Percentiles rank a stretch among this genome's conserved stretches.
Evolutionary conservation across 441 rosid species (phyloP).

Genomic region (Corymbia calophylla): DNA sequence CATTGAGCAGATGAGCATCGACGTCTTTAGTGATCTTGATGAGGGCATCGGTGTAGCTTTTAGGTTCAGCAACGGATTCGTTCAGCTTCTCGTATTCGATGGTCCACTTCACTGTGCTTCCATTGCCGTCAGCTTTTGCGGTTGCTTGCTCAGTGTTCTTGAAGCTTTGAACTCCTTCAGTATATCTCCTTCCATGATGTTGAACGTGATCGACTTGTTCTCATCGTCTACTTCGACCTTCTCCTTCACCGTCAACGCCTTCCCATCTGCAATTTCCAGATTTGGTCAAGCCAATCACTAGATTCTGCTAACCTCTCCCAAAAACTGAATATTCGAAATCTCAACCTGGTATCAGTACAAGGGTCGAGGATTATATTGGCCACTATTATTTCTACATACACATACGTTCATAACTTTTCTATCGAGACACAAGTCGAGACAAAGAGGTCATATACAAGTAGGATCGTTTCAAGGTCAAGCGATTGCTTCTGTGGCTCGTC

Average conservation of each 20-base stretch:
- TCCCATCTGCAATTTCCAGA: not conserved
- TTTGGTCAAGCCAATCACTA: not conserved
- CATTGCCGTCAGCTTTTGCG: not conserved
- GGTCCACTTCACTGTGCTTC: not conserved
- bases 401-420: too few relatives aligned
- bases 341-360: not conserved
- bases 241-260: not conserved
- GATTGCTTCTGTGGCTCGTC: not conserved
- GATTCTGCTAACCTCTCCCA: not conserved
- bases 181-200: not conserved
- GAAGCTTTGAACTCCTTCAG: not conserved
- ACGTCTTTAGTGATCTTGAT: not conserved
- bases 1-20: not conserved
- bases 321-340: not conserved
- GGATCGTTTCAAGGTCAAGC: not conserved
- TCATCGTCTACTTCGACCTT: not conserved
- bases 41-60: not conserved
- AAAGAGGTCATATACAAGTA: not conserved
- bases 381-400: not conserved
- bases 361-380: not conserved
- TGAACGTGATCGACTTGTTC: not conserved
- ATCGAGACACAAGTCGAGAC: not conserved
- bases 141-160: not conserved
- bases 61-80: not conserved
- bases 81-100: conserved; percentile 2